Evolutionary conservation across 2,329 filamentous ascomycete genomes (phyloP).

Genomic region (Fusarium setosum): DNA sequence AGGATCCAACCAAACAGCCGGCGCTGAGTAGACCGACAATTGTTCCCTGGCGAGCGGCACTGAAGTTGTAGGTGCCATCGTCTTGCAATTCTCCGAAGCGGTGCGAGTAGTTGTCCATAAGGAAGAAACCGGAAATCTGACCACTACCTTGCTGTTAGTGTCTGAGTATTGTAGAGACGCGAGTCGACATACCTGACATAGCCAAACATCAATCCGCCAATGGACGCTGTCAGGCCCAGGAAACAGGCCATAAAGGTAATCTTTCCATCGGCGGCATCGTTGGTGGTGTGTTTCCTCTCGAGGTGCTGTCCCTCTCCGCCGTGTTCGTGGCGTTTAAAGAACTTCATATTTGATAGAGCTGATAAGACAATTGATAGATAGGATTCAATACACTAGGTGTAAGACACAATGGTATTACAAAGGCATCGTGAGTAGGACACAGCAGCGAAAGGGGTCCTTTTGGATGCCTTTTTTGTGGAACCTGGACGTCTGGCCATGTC

Average conservation of each 20-base stretch:
- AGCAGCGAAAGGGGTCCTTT: slow-evolving; percentile 31
- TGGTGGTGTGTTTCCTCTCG: slow-evolving; percentile 21
- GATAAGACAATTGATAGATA: slow-evolving; percentile 5
- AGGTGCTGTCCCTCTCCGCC: slow-evolving; percentile 34
- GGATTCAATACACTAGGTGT: neutral
- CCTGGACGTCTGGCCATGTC: slow-evolving; percentile 20
- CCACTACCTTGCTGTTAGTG: slow-evolving; percentile 52
- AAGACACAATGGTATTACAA: slow-evolving; percentile 13
- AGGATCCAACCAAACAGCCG: slow-evolving; percentile 68
- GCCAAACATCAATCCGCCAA: slow-evolving; percentile 69
- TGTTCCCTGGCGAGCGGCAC: slow-evolving; percentile 69
- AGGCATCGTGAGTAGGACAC: neutral
- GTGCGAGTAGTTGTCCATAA: slow-evolving; percentile 65
- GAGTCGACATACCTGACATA: slow-evolving; percentile 60
- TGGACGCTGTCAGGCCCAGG: slow-evolving; percentile 63
- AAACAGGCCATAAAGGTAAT: slow-evolving; percentile 57
- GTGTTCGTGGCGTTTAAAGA: slow-evolving; percentile 35
- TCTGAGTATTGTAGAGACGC: neutral
- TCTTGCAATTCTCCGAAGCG: slow-evolving; percentile 62
- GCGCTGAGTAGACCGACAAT: slow-evolving; percentile 71
- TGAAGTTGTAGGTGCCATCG: slow-evolving; percentile 60
- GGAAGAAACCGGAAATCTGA: slow-evolving; percentile 71
- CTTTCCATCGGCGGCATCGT: slow-evolving; percentile 37
- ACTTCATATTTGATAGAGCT: slow-evolving; percentile 32
- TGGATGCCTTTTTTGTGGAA: slow-evolving; percentile 35